phyloP scores from a whole-genome alignment of 202 grass and related monocot genomes.

The Panicum virgatum region DNA sequence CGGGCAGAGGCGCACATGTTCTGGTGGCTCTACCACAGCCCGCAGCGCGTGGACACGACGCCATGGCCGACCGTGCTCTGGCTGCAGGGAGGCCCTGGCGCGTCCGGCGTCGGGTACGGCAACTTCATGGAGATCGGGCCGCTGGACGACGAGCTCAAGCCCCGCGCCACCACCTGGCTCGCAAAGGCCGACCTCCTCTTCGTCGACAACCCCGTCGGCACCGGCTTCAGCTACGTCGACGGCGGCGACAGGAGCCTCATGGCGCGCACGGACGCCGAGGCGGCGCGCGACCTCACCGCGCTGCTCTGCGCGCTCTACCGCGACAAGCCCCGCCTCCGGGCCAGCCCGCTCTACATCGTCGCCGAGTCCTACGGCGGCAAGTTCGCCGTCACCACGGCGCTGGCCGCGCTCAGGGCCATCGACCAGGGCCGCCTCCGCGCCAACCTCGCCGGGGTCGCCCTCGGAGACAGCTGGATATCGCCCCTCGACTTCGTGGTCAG shows the following conservation, averaged over 20 bases:
- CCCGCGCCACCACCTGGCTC: conserved; percentile 71
- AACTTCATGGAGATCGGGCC: conserved; percentile 97
- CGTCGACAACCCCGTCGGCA: conserved; percentile 93
- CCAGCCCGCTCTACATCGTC: conserved; percentile 77
- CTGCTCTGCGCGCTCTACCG: conserved; percentile 67
- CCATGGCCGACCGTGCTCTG: conserved; percentile 97
- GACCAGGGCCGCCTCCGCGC: conserved; percentile 41
- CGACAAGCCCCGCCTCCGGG: conserved; percentile 30
- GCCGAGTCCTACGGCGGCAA: conserved; percentile 98
- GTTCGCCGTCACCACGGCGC: conserved; percentile 82
- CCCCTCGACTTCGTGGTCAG: conserved; percentile 79
- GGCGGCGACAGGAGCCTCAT: conserved; percentile 49
- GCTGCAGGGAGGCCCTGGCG: conserved; percentile 90
- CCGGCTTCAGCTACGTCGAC: conserved; percentile 92
- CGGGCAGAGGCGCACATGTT: conserved; percentile 93
- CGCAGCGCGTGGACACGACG: conserved; percentile 50
- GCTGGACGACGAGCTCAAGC: conserved; percentile 65
- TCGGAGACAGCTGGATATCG: conserved; percentile 94
- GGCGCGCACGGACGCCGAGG: conserved; percentile 65
- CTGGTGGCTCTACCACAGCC: conserved; percentile 92
- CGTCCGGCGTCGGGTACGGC: conserved; percentile 73
- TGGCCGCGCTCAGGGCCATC: conserved; percentile 61
- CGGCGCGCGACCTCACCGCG: conserved; percentile 69
- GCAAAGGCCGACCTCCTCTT: conserved; percentile 94
- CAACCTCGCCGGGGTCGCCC: conserved; percentile 72